Evolutionary conservation across 1,284 basidiomycete genomes (phyloP).

Genomic region (Dichomitus squalens): DNA sequence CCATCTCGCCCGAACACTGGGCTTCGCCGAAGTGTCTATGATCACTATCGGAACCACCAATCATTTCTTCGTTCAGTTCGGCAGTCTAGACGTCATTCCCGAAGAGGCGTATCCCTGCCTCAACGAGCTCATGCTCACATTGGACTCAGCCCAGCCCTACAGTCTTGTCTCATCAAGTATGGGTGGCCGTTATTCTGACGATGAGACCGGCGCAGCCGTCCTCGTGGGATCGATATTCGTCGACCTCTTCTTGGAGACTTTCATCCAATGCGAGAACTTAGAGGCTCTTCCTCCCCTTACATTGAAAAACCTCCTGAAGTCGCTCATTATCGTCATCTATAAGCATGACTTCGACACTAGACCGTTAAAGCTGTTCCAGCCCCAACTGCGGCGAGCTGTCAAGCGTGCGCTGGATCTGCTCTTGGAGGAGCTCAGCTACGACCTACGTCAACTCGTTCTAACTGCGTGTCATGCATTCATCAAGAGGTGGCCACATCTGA

Average conservation of each 20-base stretch:
- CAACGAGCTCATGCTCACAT: conserved; percentile 52
- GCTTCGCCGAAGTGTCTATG: conserved; percentile 53
- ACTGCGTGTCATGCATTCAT: conserved; percentile 63
- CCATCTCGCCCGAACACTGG: conserved; percentile 55
- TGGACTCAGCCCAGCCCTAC: conserved; percentile 58
- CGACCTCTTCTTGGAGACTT: conserved; percentile 55
- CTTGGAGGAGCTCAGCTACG: conserved; percentile 54
- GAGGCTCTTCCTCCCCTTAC: conserved; percentile 50
- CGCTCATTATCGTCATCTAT: conserved; percentile 62
- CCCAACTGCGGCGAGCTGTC: conserved; percentile 52
- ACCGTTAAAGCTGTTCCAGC: conserved; percentile 54
- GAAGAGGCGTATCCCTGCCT: conserved; percentile 55
- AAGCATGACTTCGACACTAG: conserved; percentile 68
- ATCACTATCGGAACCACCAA: conserved; percentile 49
- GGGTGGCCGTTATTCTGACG: conserved; percentile 42
- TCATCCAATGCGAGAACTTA: conserved; percentile 47
- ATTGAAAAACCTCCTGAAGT: conserved; percentile 61
- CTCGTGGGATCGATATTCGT: conserved; percentile 65
- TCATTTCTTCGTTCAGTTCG: conserved; percentile 55
- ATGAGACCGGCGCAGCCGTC: conserved; percentile 45
- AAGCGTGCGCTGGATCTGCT: conserved; percentile 53
- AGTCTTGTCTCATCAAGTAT: conserved; percentile 53
- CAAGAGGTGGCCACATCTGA: conserved; percentile 55
- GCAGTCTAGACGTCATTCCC: conserved; percentile 44
- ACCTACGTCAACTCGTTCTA: conserved; percentile 63